phyloP scores from a whole-genome alignment of 345 rosid species.

The Bruguiera sexangula region DNA sequence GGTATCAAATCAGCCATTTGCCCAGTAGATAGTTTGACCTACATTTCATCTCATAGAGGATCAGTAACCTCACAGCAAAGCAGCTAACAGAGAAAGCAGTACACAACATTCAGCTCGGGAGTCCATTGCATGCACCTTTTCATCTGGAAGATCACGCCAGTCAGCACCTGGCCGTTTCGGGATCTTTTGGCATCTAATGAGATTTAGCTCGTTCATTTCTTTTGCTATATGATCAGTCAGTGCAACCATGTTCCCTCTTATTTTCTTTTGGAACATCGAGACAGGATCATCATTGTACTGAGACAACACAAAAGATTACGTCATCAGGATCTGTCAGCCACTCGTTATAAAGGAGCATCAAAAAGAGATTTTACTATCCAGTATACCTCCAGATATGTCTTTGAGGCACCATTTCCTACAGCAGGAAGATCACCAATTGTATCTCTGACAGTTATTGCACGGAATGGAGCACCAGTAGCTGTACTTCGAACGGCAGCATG shows the following conservation, averaged over 20 bases:
- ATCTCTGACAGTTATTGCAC: constrained; percentile 85
- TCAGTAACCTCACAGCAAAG: background rate
- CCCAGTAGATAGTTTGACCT: constrained; percentile 67
- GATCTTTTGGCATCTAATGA: constrained; percentile 63
- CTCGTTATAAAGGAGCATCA: background rate
- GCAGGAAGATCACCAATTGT: constrained; percentile 86
- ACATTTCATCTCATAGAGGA: constrained; percentile 2
- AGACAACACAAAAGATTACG: constrained; percentile 6
- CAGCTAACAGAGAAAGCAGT: background rate
- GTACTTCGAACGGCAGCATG: constrained; percentile 83
- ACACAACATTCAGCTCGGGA: background rate
- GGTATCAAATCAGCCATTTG: constrained; percentile 68
- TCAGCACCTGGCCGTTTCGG: constrained; percentile 90
- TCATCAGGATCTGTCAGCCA: background rate
- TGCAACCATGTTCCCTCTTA: constrained; percentile 45
- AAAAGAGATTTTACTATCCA: background rate
- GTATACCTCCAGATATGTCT: constrained; percentile 42
- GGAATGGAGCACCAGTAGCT: constrained; percentile 76
- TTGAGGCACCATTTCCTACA: constrained; percentile 66
- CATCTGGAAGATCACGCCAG: constrained; percentile 82
- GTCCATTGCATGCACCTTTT: constrained; percentile 45
- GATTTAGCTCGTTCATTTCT: constrained; percentile 73
- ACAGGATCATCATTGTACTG: constrained; percentile 61
- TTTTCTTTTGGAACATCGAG: constrained; percentile 80
- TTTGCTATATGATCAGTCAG: constrained; percentile 78